Evolutionary conservation across 2,329 filamentous ascomycete genomes (phyloP).

Genomic region (Clarireedia hainanense): DNA sequence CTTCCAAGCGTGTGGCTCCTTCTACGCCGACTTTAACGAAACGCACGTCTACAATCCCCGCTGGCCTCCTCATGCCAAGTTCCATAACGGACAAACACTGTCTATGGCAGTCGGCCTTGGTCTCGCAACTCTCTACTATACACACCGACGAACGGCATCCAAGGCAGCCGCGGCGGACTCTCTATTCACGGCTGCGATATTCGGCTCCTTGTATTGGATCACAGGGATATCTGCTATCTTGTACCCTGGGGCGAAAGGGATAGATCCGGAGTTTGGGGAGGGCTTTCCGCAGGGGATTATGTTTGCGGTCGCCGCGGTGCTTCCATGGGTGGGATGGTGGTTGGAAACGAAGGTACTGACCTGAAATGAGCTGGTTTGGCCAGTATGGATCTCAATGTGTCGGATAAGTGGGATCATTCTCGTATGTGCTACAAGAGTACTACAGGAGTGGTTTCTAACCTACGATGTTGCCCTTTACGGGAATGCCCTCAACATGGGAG

Average conservation of each 20-base stretch:
- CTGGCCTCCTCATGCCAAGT: constrained; percentile 43
- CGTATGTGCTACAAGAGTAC: no score
- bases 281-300: constrained; percentile 30
- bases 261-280: constrained; percentile 39
- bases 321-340: constrained; percentile 9
- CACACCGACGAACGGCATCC: constrained; percentile 19
- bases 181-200: constrained; percentile 28
- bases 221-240: constrained; percentile 36
- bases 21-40: constrained; percentile 33
- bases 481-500: no score
- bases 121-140: constrained; percentile 32
- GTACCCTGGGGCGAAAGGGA: constrained; percentile 37
- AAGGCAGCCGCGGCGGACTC: constrained; percentile 12
- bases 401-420: background rate
- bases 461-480: no score
- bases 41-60: constrained; percentile 40
- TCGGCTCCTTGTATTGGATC: constrained; percentile 37
- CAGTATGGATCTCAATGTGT: background rate
- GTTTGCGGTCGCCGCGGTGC: constrained; percentile 7
- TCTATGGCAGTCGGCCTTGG: constrained; percentile 35
- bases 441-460: no score
- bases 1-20: constrained; percentile 15
- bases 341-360: constrained; percentile 6
- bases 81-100: constrained; percentile 48
- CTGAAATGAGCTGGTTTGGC: background rate